Percentiles rank a stretch among this genome's conserved stretches.
Evolutionary conservation across 805 yeast species (phyloP).

Genomic region (Lipomyces oligophaga): DNA sequence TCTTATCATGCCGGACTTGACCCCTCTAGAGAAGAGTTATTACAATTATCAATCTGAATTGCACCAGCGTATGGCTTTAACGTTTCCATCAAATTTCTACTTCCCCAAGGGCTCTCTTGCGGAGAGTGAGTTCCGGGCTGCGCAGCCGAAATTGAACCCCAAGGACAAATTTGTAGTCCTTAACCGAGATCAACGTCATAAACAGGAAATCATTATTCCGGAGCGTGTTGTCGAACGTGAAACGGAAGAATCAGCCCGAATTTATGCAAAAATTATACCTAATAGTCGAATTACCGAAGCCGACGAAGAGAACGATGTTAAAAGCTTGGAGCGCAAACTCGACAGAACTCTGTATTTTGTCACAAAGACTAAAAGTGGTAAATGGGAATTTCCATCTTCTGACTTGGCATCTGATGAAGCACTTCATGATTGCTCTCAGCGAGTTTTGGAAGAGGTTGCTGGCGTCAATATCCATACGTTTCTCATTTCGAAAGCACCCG

Average conservation of each 20-base stretch:
- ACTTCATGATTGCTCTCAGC: slow-evolving; percentile 69
- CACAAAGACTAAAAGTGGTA: slow-evolving; percentile 42
- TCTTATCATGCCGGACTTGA: slow-evolving; percentile 71
- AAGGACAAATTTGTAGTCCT: slow-evolving; percentile 16
- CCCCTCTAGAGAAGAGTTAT: slow-evolving; percentile 68
- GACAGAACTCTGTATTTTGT: slow-evolving; percentile 76
- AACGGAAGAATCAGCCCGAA: slow-evolving; percentile 43
- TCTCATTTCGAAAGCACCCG: slow-evolving; percentile 88
- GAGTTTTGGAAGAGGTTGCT: slow-evolving; percentile 66
- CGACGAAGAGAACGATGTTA: slow-evolving; percentile 57
- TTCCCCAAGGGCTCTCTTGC: slow-evolving; percentile 86
- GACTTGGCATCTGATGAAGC: slow-evolving; percentile 46
- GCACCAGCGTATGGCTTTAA: slow-evolving; percentile 92
- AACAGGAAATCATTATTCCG: slow-evolving; percentile 76
- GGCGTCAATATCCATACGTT: slow-evolving; percentile 77
- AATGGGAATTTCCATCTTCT: slow-evolving; percentile 84
- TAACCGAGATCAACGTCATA: slow-evolving; percentile 80
- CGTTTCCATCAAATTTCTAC: slow-evolving; percentile 90
- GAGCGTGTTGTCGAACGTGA: slow-evolving; percentile 44
- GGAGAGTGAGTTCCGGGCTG: slow-evolving; percentile 71
- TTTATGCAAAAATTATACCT: slow-evolving; percentile 62
- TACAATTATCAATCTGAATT: slow-evolving; percentile 80
- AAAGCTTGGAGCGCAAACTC: slow-evolving; percentile 73
- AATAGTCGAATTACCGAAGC: slow-evolving; percentile 75
- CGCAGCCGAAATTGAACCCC: slow-evolving; percentile 44